Percentiles rank a stretch among this genome's conserved stretches.
These are phyloP conservation scores for Rasamsonia emersonii DNA, from an alignment of 2,329 filamentous ascomycete species.

Conservation along the genomic window DNA sequence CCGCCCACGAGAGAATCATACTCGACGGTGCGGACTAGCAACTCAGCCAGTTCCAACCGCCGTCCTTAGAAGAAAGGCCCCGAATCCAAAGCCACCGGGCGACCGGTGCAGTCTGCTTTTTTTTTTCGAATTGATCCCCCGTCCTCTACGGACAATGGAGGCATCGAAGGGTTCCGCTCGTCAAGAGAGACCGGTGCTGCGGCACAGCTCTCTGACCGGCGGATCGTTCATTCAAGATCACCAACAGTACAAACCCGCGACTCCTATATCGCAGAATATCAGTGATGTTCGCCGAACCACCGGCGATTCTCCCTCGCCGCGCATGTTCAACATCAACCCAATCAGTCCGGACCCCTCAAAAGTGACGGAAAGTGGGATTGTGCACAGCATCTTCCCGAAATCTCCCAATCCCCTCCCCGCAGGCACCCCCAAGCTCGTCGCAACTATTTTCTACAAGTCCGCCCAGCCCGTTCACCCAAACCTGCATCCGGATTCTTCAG, in stretches of 20 bases:
- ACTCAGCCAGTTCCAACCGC: too few relatives aligned
- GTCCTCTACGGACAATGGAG: constrained; percentile 18
- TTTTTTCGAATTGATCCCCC: too few relatives aligned
- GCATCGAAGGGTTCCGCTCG: constrained; percentile 21
- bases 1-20: too few relatives aligned
- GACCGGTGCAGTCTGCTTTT: too few relatives aligned
- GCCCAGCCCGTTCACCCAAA: constrained; percentile 34
- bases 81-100: too few relatives aligned
- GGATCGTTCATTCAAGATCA: constrained; percentile 41
- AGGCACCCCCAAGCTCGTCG: constrained; percentile 36
- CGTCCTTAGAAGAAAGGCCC: too few relatives aligned
- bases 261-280: constrained; percentile 26
- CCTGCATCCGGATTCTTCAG: constrained; percentile 40
- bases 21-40: too few relatives aligned
- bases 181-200: constrained; percentile 33
- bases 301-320: constrained; percentile 17
- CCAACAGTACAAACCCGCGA: constrained; percentile 38
- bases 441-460: constrained; percentile 43
- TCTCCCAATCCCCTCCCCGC: constrained; percentile 30
- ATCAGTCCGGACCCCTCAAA: constrained; percentile 30
- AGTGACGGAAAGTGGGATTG: constrained; percentile 38
- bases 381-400: constrained; percentile 39
- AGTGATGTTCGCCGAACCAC: constrained; percentile 27
- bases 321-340: constrained; percentile 26
- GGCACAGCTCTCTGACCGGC: constrained; percentile 32